These are phyloP conservation scores for Yamadazyma spencermartinsiae DNA, from an alignment of 1,139 yeast species.

Conservation along the genomic window DNA sequence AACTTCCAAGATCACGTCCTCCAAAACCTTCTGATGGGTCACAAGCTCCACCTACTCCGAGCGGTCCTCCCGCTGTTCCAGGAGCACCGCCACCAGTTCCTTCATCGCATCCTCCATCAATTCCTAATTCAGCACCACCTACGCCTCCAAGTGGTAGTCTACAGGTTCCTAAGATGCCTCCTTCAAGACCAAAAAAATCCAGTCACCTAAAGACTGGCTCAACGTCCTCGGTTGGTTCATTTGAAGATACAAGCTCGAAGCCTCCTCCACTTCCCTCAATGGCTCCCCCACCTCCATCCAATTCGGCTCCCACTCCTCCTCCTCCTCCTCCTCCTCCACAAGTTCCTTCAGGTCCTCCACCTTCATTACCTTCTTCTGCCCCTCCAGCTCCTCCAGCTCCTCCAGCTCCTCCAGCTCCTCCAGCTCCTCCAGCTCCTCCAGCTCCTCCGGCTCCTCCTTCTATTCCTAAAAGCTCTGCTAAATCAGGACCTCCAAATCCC, in stretches of 20 bases:
- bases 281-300: constrained; percentile 10
- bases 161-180: constrained; percentile 31
- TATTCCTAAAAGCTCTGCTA: constrained; percentile 13
- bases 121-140: constrained; percentile 19
- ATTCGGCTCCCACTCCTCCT: too few relatives aligned
- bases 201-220: constrained; percentile 25
- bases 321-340: constrained; percentile 11
- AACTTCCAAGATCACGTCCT: constrained; percentile 20
- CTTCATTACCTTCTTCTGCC: constrained; percentile 12
- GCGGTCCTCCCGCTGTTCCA: constrained; percentile 13
- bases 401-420: constrained; percentile 9
- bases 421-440: constrained; percentile 17
- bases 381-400: constrained; percentile 13
- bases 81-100: constrained; percentile 8
- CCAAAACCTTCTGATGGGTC: constrained; percentile 25
- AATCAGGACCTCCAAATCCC: constrained; percentile 13
- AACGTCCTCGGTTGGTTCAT: constrained; percentile 20
- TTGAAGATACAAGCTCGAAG: constrained; percentile 13
- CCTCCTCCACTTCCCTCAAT: constrained; percentile 12
- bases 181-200: constrained; percentile 33
- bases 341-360: constrained; percentile 8
- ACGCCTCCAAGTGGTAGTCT: constrained; percentile 17
- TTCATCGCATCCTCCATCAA: constrained; percentile 8
- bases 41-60: constrained; percentile 13
- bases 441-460: constrained; percentile 23